These are phyloP conservation scores for Eustoma russellianum DNA, from an alignment of 257 asterid genomes.

Conservation along the genomic window DNA sequence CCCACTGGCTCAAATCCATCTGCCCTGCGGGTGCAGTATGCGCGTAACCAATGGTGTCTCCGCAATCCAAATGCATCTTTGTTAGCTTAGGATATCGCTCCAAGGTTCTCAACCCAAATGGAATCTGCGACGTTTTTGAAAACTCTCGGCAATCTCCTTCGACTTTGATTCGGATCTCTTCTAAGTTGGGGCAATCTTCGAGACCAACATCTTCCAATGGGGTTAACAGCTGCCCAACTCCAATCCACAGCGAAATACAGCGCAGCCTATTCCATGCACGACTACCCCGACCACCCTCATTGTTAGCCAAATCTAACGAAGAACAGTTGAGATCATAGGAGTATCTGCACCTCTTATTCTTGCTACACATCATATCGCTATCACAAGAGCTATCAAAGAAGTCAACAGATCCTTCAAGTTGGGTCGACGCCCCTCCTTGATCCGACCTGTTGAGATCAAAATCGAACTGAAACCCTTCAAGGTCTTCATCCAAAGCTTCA, in stretches of 20 bases:
- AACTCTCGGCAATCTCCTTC: constrained; percentile 85
- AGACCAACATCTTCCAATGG: constrained; percentile 59
- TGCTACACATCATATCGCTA: constrained; percentile 16
- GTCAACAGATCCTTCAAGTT: constrained; percentile 4
- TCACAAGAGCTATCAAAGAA: constrained; percentile 11
- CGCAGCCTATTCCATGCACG: constrained; percentile 59
- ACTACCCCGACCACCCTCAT: constrained; percentile 22
- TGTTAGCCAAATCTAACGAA: constrained; percentile 17
- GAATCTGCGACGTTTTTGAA: constrained; percentile 36
- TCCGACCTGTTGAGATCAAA: constrained; percentile 41
- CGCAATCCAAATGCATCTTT: constrained; percentile 78
- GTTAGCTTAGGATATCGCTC: constrained; percentile 40
- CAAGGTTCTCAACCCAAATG: constrained; percentile 57
- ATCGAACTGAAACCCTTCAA: constrained; percentile 20
- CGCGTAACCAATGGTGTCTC: constrained; percentile 71
- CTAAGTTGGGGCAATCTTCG: constrained; percentile 65
- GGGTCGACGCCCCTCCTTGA: constrained; percentile 20
- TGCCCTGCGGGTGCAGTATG: constrained; percentile 88
- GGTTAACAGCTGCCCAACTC: constrained; percentile 64
- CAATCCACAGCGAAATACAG: constrained; percentile 66
- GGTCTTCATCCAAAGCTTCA: constrained; percentile 33
- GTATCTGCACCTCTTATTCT: constrained; percentile 31
- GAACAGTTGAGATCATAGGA: constrained; percentile 36
- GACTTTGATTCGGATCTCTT: constrained; percentile 70
- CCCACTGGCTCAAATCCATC: constrained; percentile 95